Conservation (phyloP, 768 basidiomycete species). For the Leccinum sublutescens region DNA sequence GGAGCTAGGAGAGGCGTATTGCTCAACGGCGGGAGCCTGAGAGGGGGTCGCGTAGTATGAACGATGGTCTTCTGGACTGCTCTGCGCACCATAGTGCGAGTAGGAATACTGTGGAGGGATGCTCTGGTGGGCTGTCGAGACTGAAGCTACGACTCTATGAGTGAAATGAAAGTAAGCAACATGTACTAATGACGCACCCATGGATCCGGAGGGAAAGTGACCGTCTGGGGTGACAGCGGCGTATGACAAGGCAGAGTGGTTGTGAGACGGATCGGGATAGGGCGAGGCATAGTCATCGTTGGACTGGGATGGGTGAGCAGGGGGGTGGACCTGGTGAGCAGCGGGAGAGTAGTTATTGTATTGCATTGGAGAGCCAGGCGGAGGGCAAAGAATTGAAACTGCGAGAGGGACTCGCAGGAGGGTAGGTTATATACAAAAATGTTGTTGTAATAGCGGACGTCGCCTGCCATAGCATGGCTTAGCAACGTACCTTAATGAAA, state of each 20-base stretch:
- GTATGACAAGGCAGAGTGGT: constrained; percentile 26
- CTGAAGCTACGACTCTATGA: constrained; percentile 1
- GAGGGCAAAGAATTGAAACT: constrained; percentile 7
- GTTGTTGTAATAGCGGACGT: constrained; percentile 34
- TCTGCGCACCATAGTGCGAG: constrained; percentile 20
- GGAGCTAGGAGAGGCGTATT: constrained; percentile 22
- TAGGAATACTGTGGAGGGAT: constrained; percentile 19
- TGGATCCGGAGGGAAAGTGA: constrained; percentile 20
- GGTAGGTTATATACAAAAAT: constrained; percentile 35
- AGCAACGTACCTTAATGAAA: constrained; percentile 39
- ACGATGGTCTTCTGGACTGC: constrained; percentile 20
- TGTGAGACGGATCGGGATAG: constrained; percentile 28
- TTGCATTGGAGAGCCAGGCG: constrained; percentile 24
- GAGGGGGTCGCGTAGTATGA: constrained; percentile 26
- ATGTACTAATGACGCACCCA: constrained; percentile 25
- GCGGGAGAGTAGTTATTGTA: constrained; percentile 26
- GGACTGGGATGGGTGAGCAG: constrained; percentile 21
- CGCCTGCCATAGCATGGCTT: constrained; percentile 36
- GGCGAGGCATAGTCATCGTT: constrained; percentile 19
- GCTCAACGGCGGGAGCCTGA: constrained; percentile 17
- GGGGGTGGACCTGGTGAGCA: constrained; percentile 17
- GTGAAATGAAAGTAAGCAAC: constrained; percentile 7
- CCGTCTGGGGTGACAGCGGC: constrained; percentile 23
- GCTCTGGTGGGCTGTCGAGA: constrained; percentile 22
- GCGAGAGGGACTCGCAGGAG: constrained; percentile 12